These are phyloP conservation scores for Echinochloa phyllopogon DNA, from an alignment of 176 grass and related monocot species.

Conservation along the genomic window DNA sequence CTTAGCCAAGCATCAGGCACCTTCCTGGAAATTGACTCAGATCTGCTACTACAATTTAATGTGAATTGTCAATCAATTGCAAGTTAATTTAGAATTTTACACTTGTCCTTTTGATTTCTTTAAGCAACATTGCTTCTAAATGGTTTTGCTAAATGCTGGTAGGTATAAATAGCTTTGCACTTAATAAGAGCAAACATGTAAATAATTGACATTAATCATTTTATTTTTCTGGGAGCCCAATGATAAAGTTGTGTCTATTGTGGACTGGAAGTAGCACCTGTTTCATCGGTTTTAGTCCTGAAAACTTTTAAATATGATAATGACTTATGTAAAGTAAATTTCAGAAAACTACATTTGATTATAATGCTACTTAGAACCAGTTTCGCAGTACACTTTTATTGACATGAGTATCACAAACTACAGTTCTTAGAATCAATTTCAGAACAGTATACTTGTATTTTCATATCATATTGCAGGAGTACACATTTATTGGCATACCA, in stretches of 20 bases:
- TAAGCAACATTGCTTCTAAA: not conserved
- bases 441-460: not conserved
- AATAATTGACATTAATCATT: not conserved
- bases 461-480: not conserved
- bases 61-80: not conserved
- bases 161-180: not conserved
- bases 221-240: not conserved
- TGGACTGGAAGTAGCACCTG: not conserved
- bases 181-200: conserved; percentile 10
- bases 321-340: not conserved
- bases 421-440: not conserved
- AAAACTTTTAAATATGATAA: not conserved
- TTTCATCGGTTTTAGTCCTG: conserved; percentile 24
- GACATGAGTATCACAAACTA: conserved; percentile 1
- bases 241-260: not conserved
- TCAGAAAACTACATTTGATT: not conserved
- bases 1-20: not conserved
- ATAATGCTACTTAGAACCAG: not conserved
- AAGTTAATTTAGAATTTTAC: not conserved
- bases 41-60: conserved; percentile 20
- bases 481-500: not conserved
- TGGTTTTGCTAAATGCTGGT: conserved; percentile 2
- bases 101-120: not conserved
- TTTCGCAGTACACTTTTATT: not conserved
- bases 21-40: conserved; percentile 19